Conservation (phyloP, 2,329 filamentous ascomycete genomes). For the Leptodontidium sp. region DNA sequence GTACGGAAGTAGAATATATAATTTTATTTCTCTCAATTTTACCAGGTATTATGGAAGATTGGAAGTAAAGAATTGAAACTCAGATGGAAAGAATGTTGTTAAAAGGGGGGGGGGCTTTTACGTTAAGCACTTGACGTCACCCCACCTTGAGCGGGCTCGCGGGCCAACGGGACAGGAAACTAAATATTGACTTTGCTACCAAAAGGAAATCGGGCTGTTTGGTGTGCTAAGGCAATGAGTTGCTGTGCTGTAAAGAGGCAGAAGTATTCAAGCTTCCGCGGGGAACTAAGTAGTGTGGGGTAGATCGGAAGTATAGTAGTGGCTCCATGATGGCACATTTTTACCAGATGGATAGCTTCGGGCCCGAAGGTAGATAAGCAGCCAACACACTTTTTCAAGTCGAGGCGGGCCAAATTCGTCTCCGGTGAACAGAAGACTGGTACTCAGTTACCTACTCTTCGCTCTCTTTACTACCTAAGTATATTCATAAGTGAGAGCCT, state of each 20-base stretch:
- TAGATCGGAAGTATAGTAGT: too few relatives aligned
- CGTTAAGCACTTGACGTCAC: slow-evolving; percentile 6
- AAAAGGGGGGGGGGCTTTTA: slow-evolving; percentile 4
- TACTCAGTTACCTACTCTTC: too few relatives aligned
- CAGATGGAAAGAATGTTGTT: background rate
- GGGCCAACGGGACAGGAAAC: background rate
- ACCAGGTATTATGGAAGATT: background rate
- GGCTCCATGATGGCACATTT: too few relatives aligned
- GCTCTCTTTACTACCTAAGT: too few relatives aligned
- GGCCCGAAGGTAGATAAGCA: too few relatives aligned
- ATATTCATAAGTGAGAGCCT: too few relatives aligned
- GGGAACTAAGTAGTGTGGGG: too few relatives aligned
- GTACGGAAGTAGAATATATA: background rate
- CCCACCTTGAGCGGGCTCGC: slow-evolving; percentile 5
- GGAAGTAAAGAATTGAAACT: background rate
- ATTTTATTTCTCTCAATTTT: background rate
- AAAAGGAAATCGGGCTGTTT: background rate
- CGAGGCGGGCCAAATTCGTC: too few relatives aligned
- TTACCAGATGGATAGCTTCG: too few relatives aligned
- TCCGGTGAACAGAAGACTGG: too few relatives aligned
- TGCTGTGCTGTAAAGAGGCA: background rate
- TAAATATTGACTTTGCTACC: background rate
- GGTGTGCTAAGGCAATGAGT: background rate
- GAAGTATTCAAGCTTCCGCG: background rate
- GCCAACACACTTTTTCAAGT: too few relatives aligned